Conservation (phyloP, 768 basidiomycete species). For the Austroboletus festivus region DNA sequence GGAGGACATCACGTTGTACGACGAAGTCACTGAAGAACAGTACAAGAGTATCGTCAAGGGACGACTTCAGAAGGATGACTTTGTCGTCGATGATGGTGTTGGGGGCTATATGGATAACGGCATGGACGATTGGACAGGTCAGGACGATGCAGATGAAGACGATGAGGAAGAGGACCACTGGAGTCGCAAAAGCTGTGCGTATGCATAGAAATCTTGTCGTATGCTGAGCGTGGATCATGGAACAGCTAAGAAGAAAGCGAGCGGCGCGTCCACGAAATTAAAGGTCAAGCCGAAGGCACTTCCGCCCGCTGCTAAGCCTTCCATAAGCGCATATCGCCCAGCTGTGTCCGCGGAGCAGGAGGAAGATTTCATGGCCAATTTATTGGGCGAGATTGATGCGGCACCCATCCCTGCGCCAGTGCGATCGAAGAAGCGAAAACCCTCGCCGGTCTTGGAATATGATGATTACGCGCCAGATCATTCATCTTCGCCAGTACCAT, state of each 20-base stretch:
- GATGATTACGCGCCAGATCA: slow-evolving; percentile 25
- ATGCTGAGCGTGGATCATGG: slow-evolving; percentile 6
- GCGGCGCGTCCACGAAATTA: slow-evolving; percentile 28
- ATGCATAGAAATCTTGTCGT: background rate
- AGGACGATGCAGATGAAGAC: slow-evolving; percentile 52
- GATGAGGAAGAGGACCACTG: slow-evolving; percentile 41
- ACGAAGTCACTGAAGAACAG: slow-evolving; percentile 86
- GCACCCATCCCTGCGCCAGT: slow-evolving; percentile 36
- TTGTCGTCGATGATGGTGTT: slow-evolving; percentile 91
- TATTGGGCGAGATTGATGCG: slow-evolving; percentile 72
- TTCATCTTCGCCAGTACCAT: slow-evolving; percentile 41
- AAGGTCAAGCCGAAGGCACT: slow-evolving; percentile 45
- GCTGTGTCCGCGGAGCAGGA: slow-evolving; percentile 76
- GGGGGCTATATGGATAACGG: slow-evolving; percentile 94
- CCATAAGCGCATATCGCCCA: slow-evolving; percentile 80
- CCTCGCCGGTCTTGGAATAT: slow-evolving; percentile 46
- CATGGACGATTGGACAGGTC: slow-evolving; percentile 87
- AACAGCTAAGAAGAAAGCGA: slow-evolving; percentile 28
- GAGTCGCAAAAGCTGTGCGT: slow-evolving; percentile 43
- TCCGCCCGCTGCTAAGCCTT: slow-evolving; percentile 49
- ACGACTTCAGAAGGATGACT: slow-evolving; percentile 84
- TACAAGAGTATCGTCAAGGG: slow-evolving; percentile 83
- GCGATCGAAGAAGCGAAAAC: slow-evolving; percentile 64
- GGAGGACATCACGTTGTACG: slow-evolving; percentile 73
- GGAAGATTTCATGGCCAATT: slow-evolving; percentile 80